Base-by-base conservation (phyloP, 177 flowering plant genomes). In the Telopea speciosissima region DNA sequence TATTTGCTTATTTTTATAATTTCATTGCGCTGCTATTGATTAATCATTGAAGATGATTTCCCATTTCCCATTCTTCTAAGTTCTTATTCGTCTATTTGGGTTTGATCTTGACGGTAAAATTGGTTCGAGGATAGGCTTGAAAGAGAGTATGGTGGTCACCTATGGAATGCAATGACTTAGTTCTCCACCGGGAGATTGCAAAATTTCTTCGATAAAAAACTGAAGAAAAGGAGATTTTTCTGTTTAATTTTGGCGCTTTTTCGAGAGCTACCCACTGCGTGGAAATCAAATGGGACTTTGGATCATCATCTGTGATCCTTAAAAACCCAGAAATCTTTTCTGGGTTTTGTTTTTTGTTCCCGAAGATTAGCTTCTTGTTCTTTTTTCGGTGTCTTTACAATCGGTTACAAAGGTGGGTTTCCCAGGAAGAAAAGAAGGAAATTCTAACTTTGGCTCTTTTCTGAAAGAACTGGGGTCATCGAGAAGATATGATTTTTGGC, bases 71-170 rank as follows among this genome's bases (percentile, higher is more conserved):
- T 36, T 25, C 24, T 44, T 66, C 54, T 49, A n/a, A n/a, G 5
- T 36, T 33, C 16, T 6, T 31, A 19, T 17, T 66, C 17, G 14
- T 13, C 21, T 36, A 36, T 44, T 24, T 45, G n/a, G 56, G 33
- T 45, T 44, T 49, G 22, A 8, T 66, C 24, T 68, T 33, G 26
- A 63, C 62, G 33, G 68, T 73, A 73, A 63, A 68, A 68, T 60
- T 67, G 3, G 8, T 69, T 66, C 22, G 58, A 66, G 36, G n/a
- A 45, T 59, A 24, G 23, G 24, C n/a, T 24, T 52, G 63, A 44
- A 59, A 45, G 65, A 33, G 74, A 74, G 68, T 67, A 63, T 36
- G 67, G 25, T 68, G 33, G 74, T 71, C 78, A 71, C 63, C 40
- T n/a, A 11, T n/a, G 40, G 65, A 62, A n/a, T 28, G 70, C 40